These are phyloP conservation scores for Penicillium bovifimosum DNA, from an alignment of 495 filamentous ascomycete genomes.

Conservation along the genomic window DNA sequence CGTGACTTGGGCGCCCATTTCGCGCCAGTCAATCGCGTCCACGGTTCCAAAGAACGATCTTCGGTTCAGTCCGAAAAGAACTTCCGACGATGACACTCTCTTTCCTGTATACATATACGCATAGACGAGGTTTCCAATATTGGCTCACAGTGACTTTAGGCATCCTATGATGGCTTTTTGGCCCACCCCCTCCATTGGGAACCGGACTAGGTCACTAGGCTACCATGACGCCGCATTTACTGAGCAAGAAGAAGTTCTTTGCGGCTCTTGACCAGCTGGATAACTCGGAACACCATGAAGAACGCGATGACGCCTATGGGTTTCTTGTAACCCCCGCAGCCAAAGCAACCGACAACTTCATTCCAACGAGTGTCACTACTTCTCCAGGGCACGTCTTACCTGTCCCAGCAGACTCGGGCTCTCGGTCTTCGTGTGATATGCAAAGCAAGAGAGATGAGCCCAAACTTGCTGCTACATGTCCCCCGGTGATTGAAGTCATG, in stretches of 20 bases:
- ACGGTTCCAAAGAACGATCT: background rate
- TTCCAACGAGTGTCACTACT: background rate
- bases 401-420: conserved; percentile 13
- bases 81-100: conserved; percentile 9
- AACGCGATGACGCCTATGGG: conserved; percentile 9
- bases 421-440: conserved; percentile 3
- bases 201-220: conserved; percentile 16
- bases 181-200: conserved; percentile 3
- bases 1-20: conserved; percentile 40
- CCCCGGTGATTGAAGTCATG: conserved; percentile 19
- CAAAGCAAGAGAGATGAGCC: background rate
- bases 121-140: background rate
- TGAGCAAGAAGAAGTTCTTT: conserved; percentile 43
- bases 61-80: conserved; percentile 1
- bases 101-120: background rate
- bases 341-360: background rate
- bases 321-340: conserved; percentile 4
- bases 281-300: conserved; percentile 30
- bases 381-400: background rate
- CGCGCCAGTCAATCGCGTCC: conserved; percentile 22
- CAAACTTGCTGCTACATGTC: conserved; percentile 4
- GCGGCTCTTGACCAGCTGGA: conserved; percentile 42
- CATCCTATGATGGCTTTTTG: conserved; percentile 4
- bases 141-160: background rate
- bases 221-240: conserved; percentile 15